Evolutionary conservation across 73 alveolate genomes (phyloP).

Genomic region (Paramecium caudatum): DNA sequence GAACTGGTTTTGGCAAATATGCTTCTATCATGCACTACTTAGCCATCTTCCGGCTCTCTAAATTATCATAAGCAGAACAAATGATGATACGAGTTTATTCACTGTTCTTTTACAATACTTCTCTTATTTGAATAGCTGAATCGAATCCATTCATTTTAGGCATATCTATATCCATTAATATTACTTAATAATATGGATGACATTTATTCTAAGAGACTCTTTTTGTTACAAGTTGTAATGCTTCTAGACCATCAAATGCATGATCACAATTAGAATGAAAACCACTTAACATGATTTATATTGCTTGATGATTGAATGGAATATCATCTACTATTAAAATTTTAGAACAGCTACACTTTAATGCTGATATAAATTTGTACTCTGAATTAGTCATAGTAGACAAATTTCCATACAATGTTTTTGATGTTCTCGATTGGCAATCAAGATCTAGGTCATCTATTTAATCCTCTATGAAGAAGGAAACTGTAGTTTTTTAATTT

Average conservation of each 20-base stretch:
- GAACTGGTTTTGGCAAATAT: slow-evolving; percentile 58
- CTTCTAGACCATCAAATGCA: slow-evolving; percentile 60
- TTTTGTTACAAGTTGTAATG: background rate
- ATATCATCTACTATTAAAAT: slow-evolving; percentile 61
- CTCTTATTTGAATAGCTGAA: background rate
- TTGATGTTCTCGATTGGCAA: slow-evolving; percentile 1
- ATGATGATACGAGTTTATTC: slow-evolving; percentile 14
- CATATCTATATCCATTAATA: slow-evolving; percentile 66
- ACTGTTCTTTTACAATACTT: background rate
- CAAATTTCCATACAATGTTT: background rate
- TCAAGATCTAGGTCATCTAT: background rate
- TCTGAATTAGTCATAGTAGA: slow-evolving; percentile 47
- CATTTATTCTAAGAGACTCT: background rate
- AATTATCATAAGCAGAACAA: slow-evolving; percentile 65
- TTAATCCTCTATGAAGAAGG: slow-evolving; percentile 29
- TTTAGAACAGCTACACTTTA: slow-evolving; percentile 20
- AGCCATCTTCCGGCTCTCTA: slow-evolving; percentile 39
- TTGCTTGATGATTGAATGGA: slow-evolving; percentile 62
- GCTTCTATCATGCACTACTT: slow-evolving; percentile 42
- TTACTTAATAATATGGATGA: slow-evolving; percentile 66
- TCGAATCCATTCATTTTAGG: slow-evolving; percentile 70
- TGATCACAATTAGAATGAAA: slow-evolving; percentile 1
- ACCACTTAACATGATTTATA: slow-evolving; percentile 1
- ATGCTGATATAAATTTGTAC: background rate
- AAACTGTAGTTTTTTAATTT: background rate